Conservation (phyloP, 2,329 filamentous ascomycete genomes). For the Fusarium nelsonii region DNA sequence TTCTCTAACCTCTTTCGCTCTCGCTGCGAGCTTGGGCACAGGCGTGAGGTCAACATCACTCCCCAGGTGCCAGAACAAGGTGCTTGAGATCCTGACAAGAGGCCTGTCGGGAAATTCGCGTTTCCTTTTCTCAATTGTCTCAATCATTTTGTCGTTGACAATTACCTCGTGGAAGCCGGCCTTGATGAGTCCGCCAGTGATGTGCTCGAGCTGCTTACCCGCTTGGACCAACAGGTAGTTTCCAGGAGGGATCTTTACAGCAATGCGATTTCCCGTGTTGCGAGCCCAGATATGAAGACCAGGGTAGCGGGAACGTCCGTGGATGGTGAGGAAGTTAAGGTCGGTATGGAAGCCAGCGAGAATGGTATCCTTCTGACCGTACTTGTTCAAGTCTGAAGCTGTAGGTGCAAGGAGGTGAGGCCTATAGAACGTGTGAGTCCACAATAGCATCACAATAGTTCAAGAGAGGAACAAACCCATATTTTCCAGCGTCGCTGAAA, state of each 20-base stretch:
- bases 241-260: slow-evolving; percentile 69
- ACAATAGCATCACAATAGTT: neutral
- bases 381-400: slow-evolving; percentile 67
- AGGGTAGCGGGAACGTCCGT: slow-evolving; percentile 72
- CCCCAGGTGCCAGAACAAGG: slow-evolving; percentile 71
- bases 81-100: slow-evolving; percentile 69
- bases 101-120: slow-evolving; percentile 61
- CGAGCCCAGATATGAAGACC: slow-evolving; percentile 73
- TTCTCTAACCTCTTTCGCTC: slow-evolving; percentile 59
- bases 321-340: slow-evolving; percentile 74
- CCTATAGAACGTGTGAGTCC: slow-evolving; percentile 48
- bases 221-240: slow-evolving; percentile 72
- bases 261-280: slow-evolving; percentile 70
- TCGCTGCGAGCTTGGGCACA: slow-evolving; percentile 60
- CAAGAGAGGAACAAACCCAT: slow-evolving; percentile 58
- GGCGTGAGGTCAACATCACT: slow-evolving; percentile 68
- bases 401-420: slow-evolving; percentile 72
- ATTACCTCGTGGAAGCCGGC: slow-evolving; percentile 73
- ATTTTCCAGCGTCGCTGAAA: slow-evolving; percentile 67
- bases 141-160: slow-evolving; percentile 65
- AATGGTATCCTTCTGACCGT: slow-evolving; percentile 67
- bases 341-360: slow-evolving; percentile 74
- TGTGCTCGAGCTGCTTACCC: slow-evolving; percentile 72
- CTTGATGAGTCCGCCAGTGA: slow-evolving; percentile 71
- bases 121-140: slow-evolving; percentile 59